Percentiles rank a stretch among this genome's conserved stretches.
These are phyloP conservation scores for Scytalidium sp. DNA, from an alignment of 2,329 filamentous ascomycete species.

Conservation along the genomic window DNA sequence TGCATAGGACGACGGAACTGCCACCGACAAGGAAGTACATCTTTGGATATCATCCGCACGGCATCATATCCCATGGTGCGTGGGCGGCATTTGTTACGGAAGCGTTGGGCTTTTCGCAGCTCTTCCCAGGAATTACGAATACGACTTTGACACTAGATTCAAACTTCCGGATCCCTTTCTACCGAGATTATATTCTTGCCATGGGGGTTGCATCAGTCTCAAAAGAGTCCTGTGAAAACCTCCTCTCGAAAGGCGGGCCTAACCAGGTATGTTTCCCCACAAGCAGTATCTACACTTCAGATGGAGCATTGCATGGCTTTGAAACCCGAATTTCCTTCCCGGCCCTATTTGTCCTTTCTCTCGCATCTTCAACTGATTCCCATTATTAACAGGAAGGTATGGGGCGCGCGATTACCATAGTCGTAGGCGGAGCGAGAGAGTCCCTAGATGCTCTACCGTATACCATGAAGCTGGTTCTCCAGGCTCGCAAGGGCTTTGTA, in stretches of 20 bases:
- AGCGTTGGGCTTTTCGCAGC: conserved; percentile 77
- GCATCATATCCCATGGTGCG: conserved; percentile 95
- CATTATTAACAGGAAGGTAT: conserved; percentile 61
- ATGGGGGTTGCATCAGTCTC: conserved; percentile 88
- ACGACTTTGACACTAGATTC: conserved; percentile 89
- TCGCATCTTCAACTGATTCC: conserved; percentile 4
- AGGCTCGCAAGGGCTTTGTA: conserved; percentile 85
- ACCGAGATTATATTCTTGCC: conserved; percentile 88
- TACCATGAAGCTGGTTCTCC: conserved; percentile 72
- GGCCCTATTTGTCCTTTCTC: too few relatives aligned
- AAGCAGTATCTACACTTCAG: too few relatives aligned
- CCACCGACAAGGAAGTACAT: conserved; percentile 87
- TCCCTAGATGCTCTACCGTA: conserved; percentile 84
- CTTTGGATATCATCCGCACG: conserved; percentile 95
- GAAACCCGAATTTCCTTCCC: too few relatives aligned
- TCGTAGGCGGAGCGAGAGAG: conserved; percentile 88
- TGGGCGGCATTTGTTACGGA: conserved; percentile 91
- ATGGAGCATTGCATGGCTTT: too few relatives aligned
- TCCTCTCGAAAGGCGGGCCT: conserved; percentile 73
- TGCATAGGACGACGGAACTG: conserved; percentile 82
- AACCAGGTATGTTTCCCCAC: conserved; percentile 43
- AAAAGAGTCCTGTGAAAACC: conserved; percentile 86
- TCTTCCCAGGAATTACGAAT: conserved; percentile 95
- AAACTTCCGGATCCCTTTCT: conserved; percentile 92
- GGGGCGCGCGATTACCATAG: conserved; percentile 95